These are phyloP conservation scores for Aspergillus fumigatus DNA, from an alignment of 2,329 filamentous ascomycete genomes.

Conservation along the genomic window DNA sequence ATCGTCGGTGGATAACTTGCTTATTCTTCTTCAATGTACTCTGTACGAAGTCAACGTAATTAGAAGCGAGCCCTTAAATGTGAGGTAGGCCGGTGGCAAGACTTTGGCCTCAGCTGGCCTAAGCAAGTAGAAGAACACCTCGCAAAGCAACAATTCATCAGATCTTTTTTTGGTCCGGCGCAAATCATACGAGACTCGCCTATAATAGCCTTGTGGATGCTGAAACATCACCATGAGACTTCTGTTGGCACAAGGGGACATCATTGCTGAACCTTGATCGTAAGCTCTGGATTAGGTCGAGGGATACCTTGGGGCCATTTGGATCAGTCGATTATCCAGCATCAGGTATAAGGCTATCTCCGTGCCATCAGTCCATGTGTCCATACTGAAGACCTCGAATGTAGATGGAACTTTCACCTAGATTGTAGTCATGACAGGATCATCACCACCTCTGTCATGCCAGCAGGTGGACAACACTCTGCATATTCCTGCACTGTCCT, in stretches of 20 bases:
- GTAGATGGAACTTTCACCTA: conserved; percentile 12
- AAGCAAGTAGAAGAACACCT: not conserved
- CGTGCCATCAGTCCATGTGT: conserved; percentile 1
- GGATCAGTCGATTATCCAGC: not conserved
- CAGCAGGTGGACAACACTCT: conserved; percentile 33
- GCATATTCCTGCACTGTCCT: conserved; percentile 28
- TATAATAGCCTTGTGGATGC: not conserved
- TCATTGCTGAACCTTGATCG: not conserved
- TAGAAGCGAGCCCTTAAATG: not conserved
- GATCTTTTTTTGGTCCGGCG: not conserved
- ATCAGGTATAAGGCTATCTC: not conserved
- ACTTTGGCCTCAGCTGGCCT: not conserved
- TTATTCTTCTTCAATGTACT: not conserved
- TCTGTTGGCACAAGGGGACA: not conserved
- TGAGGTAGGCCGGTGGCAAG: not conserved
- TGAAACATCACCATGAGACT: not conserved
- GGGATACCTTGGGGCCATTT: not conserved
- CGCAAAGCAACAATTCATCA: not conserved
- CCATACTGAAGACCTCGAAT: conserved; percentile 13
- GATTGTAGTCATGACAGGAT: conserved; percentile 24
- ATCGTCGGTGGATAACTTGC: not conserved
- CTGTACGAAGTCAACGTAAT: not conserved
- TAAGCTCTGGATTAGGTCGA: not conserved
- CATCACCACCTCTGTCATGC: conserved; percentile 24
- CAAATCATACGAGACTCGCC: not conserved